Evolutionary conservation across 352 stramenopile genomes (phyloP).

Genomic region (Phytophthora brassicae): DNA sequence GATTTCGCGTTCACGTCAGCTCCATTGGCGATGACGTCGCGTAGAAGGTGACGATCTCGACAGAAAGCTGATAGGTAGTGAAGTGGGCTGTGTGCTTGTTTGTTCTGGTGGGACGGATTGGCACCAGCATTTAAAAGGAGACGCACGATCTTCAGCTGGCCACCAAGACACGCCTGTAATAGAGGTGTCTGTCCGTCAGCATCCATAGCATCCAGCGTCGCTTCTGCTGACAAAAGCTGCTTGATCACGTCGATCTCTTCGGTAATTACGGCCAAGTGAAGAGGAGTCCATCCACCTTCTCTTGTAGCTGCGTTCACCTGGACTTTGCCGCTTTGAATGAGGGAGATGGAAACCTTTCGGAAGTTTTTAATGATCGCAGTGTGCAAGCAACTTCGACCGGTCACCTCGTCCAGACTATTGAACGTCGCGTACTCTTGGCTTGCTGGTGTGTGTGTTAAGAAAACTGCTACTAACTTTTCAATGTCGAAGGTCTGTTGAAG

Average conservation of each 20-base stretch:
- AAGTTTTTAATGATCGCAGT: constrained; percentile 68
- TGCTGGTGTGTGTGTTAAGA: constrained; percentile 29
- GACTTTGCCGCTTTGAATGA: constrained; percentile 44
- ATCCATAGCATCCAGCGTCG: constrained; percentile 65
- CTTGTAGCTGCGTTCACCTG: constrained; percentile 54
- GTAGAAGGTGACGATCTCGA: constrained; percentile 45
- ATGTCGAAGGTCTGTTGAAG: constrained; percentile 68
- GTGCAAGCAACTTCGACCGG: constrained; percentile 57
- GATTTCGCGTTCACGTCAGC: constrained; percentile 71
- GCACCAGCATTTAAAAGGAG: constrained; percentile 48
- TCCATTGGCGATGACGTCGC: constrained; percentile 47
- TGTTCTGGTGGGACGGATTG: constrained; percentile 70
- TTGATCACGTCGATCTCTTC: constrained; percentile 51
- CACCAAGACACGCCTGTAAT: constrained; percentile 58
- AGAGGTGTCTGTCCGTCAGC: constrained; percentile 60
- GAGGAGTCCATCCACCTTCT: constrained; percentile 48
- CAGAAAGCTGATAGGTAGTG: constrained; percentile 75
- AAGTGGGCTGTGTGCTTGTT: constrained; percentile 59
- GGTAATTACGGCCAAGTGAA: constrained; percentile 71
- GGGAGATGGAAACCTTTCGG: constrained; percentile 34
- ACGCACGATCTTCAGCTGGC: constrained; percentile 48
- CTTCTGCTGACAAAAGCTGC: constrained; percentile 44
- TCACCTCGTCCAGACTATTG: constrained; percentile 43
- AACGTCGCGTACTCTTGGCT: constrained; percentile 38
- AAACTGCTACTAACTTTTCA: constrained; percentile 47